Evolutionary conservation across 73 alveolate genomes (phyloP).

Genomic region (Paramecium pentaurelia): DNA sequence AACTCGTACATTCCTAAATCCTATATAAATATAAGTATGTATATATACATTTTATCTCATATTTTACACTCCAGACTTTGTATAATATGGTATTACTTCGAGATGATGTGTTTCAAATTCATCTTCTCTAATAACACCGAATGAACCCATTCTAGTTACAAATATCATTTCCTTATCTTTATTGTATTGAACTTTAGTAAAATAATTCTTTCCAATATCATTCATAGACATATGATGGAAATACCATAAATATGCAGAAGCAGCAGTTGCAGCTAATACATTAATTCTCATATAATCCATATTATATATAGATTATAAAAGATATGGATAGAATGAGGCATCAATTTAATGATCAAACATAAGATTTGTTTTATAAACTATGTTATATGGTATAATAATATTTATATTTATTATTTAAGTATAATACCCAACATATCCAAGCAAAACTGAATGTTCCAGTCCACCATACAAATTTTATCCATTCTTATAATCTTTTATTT

Average conservation of each 20-base stretch:
- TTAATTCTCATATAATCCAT: not conserved
- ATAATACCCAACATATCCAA: slow-evolving; percentile 62
- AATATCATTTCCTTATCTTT: slow-evolving; percentile 81
- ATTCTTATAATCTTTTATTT: slow-evolving; percentile 74
- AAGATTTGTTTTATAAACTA: slow-evolving; percentile 46
- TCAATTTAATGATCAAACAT: slow-evolving; percentile 41
- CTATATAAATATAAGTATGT: not conserved
- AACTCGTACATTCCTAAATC: slow-evolving; percentile 69
- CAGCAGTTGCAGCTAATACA: slow-evolving; percentile 48
- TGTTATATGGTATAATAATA: not conserved
- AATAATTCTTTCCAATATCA: slow-evolving; percentile 61
- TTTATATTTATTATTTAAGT: too few relatives aligned
- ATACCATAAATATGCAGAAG: slow-evolving; percentile 28
- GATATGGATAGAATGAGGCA: slow-evolving; percentile 39
- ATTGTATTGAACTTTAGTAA: slow-evolving; percentile 70
- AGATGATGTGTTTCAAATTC: slow-evolving; percentile 79
- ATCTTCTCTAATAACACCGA: slow-evolving; percentile 66
- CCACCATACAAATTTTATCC: slow-evolving; percentile 74
- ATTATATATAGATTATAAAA: not conserved
- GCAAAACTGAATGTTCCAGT: slow-evolving; percentile 61
- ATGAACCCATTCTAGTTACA: slow-evolving; percentile 75
- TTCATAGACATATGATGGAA: slow-evolving; percentile 47
- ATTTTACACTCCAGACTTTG: slow-evolving; percentile 65
- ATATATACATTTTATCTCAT: not conserved
- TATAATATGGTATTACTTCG: slow-evolving; percentile 67